Base-by-base conservation (phyloP, 164 flowering plant species). In the Vitis amurensis region DNA sequence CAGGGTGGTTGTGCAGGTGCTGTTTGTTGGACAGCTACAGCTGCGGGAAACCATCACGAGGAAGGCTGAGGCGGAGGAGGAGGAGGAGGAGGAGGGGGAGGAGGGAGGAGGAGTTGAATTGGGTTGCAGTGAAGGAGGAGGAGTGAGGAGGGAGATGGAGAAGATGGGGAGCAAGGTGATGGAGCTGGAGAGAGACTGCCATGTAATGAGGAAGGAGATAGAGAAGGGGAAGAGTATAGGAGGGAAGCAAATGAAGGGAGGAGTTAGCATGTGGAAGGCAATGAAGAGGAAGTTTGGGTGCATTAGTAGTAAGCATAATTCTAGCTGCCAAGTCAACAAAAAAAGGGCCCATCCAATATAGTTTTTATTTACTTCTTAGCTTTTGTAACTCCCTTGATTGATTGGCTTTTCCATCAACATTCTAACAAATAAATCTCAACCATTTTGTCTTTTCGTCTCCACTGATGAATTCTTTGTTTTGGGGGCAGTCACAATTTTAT, bases 261-360 rank as follows among this genome's bases (percentile, higher is more conserved):
- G 44, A 37, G 31, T 16, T 12, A 76, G 86, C 50, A 50, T 87
- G 68, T 91, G 98, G 98, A 80, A 67, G 67, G 85, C 80, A 59
- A 62, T 90, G 87, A 91, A 87, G 85, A 88, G 95, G 81, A 90
- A 87, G 76, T 71, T 91, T 50, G 93, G 94, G 15, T 91, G 97
- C 77, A 71, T 66, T 27, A 71, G 70, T 11, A 78, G 76, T 19
- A 68, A 77, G 17, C 60, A 75, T 67, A 83, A 86, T 30, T 75
- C 74, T 27, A 73, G 81, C 50, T 79, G 84, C 64, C 87, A 87
- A 58, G 85, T 81, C 8, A 83, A 78, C 72, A 82, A 76, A 80
- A 80, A 69, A 76, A 88, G 2, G 44, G 44, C 44, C 44, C 44
- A 37, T 37, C 44, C 6, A 37, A 37, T 0, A 37, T 37, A 37